phyloP scores from a whole-genome alignment of 352 stramenopile genomes.

The Phytophthora hybrid region DNA sequence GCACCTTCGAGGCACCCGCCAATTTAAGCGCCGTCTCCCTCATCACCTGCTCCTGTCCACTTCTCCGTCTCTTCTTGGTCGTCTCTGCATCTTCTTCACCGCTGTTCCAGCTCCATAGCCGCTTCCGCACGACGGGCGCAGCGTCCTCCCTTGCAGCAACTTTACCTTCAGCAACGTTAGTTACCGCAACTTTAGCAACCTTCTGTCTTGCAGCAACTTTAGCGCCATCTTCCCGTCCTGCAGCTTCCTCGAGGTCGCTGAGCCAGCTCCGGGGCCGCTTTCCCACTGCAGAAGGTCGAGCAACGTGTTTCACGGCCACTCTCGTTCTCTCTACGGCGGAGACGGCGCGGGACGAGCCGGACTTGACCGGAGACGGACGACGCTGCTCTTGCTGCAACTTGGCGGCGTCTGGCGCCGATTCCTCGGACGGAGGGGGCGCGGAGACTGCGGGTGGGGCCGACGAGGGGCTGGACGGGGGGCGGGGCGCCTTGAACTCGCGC shows the following conservation, averaged over 20 bases:
- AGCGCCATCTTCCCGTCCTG: neutral
- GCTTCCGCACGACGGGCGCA: neutral
- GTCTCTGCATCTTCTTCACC: neutral
- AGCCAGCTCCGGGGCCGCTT: conserved; percentile 10
- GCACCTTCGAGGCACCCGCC: neutral
- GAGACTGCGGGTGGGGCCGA: neutral
- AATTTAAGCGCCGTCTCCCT: conserved; percentile 6
- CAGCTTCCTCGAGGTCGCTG: neutral
- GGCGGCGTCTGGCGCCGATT: neutral
- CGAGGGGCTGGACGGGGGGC: neutral
- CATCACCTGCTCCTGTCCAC: neutral
- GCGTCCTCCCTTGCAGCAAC: conserved; percentile 2
- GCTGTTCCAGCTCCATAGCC: neutral
- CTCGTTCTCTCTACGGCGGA: conserved; percentile 3
- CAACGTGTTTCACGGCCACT: conserved; percentile 22
- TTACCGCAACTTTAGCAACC: neutral
- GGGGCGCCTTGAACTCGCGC: conserved; percentile 37
- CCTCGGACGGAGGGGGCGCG: neutral
- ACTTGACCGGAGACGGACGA: neutral
- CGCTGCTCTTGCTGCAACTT: neutral
- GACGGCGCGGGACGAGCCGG: conserved; percentile 1
- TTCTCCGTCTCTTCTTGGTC: neutral
- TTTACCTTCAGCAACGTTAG: neutral
- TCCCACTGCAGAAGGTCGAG: neutral
- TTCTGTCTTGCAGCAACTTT: conserved; percentile 11